phyloP scores from a whole-genome alignment of 164 flowering plant species.

The Tinospora cordifolia region DNA sequence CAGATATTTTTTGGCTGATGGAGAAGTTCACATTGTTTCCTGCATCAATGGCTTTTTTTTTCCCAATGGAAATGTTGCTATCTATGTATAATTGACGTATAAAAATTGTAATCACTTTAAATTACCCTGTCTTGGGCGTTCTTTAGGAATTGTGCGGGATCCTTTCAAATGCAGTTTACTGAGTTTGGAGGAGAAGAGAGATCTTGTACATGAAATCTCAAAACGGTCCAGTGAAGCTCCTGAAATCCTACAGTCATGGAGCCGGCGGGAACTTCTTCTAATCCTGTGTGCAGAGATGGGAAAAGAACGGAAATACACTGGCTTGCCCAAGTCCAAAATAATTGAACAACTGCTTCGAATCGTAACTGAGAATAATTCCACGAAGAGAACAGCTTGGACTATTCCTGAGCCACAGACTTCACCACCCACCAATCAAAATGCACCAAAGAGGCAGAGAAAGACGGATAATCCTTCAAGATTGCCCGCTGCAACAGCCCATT shows the following conservation, averaged over 20 bases:
- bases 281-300: slow-evolving; percentile 89
- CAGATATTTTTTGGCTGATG: not conserved
- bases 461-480: slow-evolving; percentile 49
- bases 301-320: slow-evolving; percentile 89
- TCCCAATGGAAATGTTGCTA: not conserved
- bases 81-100: too few species aligned
- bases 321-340: slow-evolving; percentile 69
- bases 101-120: too few species aligned
- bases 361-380: slow-evolving; percentile 51
- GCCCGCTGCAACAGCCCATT: slow-evolving; percentile 24
- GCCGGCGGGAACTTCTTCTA: slow-evolving; percentile 77
- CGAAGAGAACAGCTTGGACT: slow-evolving; percentile 19
- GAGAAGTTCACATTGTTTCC: not conserved
- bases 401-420: slow-evolving; percentile 30
- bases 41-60: not conserved
- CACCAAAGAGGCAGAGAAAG: slow-evolving; percentile 68
- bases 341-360: slow-evolving; percentile 71
- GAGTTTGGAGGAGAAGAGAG: slow-evolving; percentile 75
- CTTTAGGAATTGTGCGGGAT: slow-evolving; percentile 51
- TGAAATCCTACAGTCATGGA: slow-evolving; percentile 72
- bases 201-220: slow-evolving; percentile 65
- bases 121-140: not conserved
- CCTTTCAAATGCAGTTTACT: slow-evolving; percentile 57
- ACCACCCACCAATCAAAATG: slow-evolving; percentile 25
- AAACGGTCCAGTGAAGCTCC: slow-evolving; percentile 58